phyloP scores from a whole-genome alignment of 805 yeast genomes.

The Peterozyma toletana region DNA sequence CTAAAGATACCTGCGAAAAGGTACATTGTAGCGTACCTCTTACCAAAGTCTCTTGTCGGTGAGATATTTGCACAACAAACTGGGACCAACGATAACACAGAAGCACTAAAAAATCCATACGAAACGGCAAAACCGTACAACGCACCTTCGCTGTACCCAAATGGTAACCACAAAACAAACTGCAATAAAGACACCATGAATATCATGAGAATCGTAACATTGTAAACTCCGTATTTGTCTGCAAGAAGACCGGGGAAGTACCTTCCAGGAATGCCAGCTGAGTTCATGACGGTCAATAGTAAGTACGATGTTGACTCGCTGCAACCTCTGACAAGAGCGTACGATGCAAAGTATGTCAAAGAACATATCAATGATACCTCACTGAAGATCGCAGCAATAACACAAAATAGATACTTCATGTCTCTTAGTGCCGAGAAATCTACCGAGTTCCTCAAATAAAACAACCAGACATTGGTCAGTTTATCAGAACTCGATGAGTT shows the following conservation, averaged over 20 bases:
- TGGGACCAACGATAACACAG: constrained; percentile 51
- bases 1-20: constrained; percentile 24
- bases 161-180: constrained; percentile 53
- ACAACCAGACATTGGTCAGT: neutral
- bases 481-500: no score
- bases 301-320: constrained; percentile 31
- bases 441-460: constrained; percentile 10
- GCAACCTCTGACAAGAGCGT: constrained; percentile 34
- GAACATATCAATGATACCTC: constrained; percentile 33
- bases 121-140: constrained; percentile 35
- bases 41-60: constrained; percentile 20
- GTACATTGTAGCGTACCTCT: constrained; percentile 18
- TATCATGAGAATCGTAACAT: constrained; percentile 45
- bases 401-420: constrained; percentile 25
- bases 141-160: constrained; percentile 28
- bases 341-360: constrained; percentile 36
- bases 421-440: constrained; percentile 28
- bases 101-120: constrained; percentile 51
- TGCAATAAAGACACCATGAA: constrained; percentile 35
- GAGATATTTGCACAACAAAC: constrained; percentile 55
- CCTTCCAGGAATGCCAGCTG: constrained; percentile 45
- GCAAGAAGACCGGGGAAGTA: constrained; percentile 47
- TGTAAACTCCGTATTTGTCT: constrained; percentile 49
- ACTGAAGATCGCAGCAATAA: constrained; percentile 29
- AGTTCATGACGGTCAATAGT: constrained; percentile 39